Evolutionary conservation across 2,329 filamentous ascomycete species (phyloP).

Genomic region (Aspergillus sp.): DNA sequence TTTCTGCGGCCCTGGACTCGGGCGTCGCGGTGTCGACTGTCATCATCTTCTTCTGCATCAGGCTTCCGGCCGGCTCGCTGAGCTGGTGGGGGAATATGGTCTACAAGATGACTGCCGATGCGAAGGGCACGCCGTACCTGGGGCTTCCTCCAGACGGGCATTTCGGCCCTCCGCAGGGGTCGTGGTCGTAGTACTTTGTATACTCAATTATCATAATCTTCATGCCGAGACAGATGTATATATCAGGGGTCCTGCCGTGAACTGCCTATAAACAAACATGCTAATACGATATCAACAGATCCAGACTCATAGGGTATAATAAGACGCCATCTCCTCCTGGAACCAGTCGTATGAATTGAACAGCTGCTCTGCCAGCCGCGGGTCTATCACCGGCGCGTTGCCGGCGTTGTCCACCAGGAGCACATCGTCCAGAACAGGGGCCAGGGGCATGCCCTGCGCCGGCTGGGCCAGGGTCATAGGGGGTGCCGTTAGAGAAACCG

Average conservation of each 20-base stretch:
- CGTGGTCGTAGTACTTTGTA: conserved; percentile 21
- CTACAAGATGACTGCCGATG: conserved; percentile 32
- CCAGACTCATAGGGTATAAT: conserved; percentile 31
- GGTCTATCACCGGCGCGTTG: conserved; percentile 23
- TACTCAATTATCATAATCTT: too few relatives aligned
- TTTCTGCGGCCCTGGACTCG: conserved; percentile 36
- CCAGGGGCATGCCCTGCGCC: conserved; percentile 16
- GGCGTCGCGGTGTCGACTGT: conserved; percentile 35
- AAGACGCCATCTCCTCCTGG: conserved; percentile 30
- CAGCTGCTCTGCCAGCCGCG: conserved; percentile 28
- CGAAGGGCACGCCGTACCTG: conserved; percentile 28
- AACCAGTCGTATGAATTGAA: conserved; percentile 33
- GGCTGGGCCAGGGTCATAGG: conserved; percentile 3
- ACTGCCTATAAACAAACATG: too few relatives aligned
- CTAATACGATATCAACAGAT: too few relatives aligned
- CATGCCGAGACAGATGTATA: too few relatives aligned
- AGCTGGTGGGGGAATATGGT: conserved; percentile 37
- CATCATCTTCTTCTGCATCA: conserved; percentile 38
- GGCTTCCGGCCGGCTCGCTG: conserved; percentile 30
- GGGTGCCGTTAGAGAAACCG: background rate
- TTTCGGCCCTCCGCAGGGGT: conserved; percentile 20
- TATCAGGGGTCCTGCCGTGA: too few relatives aligned
- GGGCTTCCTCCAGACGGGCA: conserved; percentile 16
- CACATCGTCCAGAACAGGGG: conserved; percentile 27
- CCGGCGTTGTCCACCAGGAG: conserved; percentile 23